Percentiles rank a stretch among this genome's conserved stretches.
Conservation (phyloP, 2,329 filamentous ascomycete species). For the Dothideomycetidae sp. region DNA sequence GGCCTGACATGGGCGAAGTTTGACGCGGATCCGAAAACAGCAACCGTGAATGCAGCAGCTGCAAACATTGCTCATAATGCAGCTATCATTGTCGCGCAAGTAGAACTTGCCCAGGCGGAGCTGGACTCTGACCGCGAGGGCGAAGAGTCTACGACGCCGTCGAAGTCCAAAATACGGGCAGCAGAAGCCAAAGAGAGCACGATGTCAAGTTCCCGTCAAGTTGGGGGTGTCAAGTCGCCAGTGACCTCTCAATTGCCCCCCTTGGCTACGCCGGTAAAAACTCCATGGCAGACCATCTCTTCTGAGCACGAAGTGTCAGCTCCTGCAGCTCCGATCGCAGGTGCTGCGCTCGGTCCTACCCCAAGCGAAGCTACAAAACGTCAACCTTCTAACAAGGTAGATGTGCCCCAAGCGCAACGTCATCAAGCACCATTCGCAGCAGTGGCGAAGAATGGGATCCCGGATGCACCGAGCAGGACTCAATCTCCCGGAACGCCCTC, state of each 20-base stretch:
- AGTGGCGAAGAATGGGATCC: constrained; percentile 12
- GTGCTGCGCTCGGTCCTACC: not conserved
- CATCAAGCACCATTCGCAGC: constrained; percentile 14
- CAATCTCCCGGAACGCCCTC: constrained; percentile 11
- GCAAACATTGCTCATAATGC: not conserved
- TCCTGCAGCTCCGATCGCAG: not conserved
- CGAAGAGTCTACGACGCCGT: not conserved
- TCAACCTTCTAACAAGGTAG: constrained; percentile 33
- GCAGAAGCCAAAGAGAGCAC: not conserved
- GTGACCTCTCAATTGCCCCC: not conserved
- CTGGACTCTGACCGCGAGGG: not conserved
- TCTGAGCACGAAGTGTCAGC: not conserved
- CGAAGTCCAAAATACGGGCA: not conserved
- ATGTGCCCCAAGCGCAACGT: constrained; percentile 29
- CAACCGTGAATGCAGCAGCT: not conserved
- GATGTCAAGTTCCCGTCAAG: not conserved
- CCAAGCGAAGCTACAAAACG: constrained; percentile 8
- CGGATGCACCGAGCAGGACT: constrained; percentile 23
- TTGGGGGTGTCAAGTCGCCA: not conserved
- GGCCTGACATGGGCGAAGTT: not conserved
- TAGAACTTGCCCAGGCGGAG: not conserved
- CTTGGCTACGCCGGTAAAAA: not conserved
- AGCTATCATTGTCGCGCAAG: not conserved
- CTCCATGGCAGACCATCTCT: not conserved
- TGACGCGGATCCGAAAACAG: not conserved